These are phyloP conservation scores for Sarocladium strictum DNA, from an alignment of 2,329 filamentous ascomycete species.

Conservation along the genomic window DNA sequence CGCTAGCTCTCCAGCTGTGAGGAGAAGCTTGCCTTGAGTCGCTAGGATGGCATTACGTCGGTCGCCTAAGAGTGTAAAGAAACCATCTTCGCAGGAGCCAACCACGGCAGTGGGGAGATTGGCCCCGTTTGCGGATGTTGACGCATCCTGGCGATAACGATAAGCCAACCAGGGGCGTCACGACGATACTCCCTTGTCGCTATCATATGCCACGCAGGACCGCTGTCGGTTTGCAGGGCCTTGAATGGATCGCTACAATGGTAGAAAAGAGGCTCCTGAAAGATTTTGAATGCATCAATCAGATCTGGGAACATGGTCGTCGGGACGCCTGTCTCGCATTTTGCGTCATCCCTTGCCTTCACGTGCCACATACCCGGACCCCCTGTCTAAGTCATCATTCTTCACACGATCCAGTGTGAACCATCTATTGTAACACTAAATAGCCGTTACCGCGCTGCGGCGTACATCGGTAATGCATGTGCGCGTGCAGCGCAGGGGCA, in stretches of 20 bases:
- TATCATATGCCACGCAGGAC: neutral
- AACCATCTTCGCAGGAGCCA: neutral
- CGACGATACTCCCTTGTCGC: neutral
- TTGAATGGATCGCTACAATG: too few species aligned
- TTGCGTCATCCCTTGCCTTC: neutral
- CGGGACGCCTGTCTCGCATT: neutral
- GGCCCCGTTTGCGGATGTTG: neutral
- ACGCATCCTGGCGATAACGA: neutral
- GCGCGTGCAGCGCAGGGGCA: neutral
- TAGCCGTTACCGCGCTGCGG: neutral
- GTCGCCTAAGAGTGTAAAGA: neutral
- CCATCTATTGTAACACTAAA: neutral
- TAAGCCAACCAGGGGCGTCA: neutral
- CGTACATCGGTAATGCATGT: neutral
- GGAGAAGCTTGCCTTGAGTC: neutral
- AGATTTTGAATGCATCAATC: too few species aligned
- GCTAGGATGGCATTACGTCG: conserved; percentile 3
- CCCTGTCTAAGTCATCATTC: neutral
- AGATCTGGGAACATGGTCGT: too few species aligned
- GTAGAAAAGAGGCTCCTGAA: too few species aligned
- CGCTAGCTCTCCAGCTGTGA: conserved; percentile 2
- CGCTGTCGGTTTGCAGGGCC: too few species aligned
- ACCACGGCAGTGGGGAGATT: neutral
- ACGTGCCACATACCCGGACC: neutral
- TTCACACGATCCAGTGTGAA: neutral